These are phyloP conservation scores for Xylariaceae sp. DNA, from an alignment of 2,329 filamentous ascomycete species.

Conservation along the genomic window DNA sequence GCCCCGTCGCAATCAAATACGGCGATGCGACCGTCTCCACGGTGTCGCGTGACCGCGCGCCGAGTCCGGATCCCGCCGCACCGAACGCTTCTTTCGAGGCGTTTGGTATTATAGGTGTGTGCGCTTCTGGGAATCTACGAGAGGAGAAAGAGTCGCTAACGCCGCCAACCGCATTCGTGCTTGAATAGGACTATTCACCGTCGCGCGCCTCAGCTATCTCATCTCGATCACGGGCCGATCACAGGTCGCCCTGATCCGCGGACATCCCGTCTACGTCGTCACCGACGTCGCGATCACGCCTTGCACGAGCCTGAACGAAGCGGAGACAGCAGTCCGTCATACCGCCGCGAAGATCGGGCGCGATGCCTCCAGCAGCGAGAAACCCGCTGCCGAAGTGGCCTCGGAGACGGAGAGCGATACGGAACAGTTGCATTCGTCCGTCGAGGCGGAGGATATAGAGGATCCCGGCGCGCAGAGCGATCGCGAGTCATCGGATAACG, in stretches of 20 bases:
- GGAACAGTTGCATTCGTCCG: constrained; percentile 39
- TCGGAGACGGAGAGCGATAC: constrained; percentile 43
- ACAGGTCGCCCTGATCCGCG: constrained; percentile 82
- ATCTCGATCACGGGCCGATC: constrained; percentile 81
- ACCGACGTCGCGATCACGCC: constrained; percentile 90
- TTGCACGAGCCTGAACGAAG: constrained; percentile 68
- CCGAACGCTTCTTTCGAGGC: constrained; percentile 51
- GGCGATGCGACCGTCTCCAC: constrained; percentile 47
- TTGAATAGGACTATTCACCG: constrained; percentile 67
- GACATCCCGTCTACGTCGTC: constrained; percentile 77
- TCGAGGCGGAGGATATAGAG: constrained; percentile 31
- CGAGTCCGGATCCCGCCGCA: constrained; percentile 37
- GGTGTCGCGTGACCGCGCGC: constrained; percentile 40
- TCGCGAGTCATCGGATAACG: constrained; percentile 18
- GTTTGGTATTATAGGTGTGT: constrained; percentile 53
- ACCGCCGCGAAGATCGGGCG: constrained; percentile 45
- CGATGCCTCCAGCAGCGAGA: constrained; percentile 17
- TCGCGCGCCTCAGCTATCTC: constrained; percentile 77
- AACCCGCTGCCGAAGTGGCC: constrained; percentile 31
- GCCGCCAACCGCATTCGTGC: constrained; percentile 6
- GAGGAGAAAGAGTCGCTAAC: background rate
- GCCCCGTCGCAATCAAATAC: constrained; percentile 66
- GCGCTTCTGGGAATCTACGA: background rate
- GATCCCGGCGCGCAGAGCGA: constrained; percentile 30
- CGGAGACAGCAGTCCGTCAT: constrained; percentile 62